phyloP scores from a whole-genome alignment of 2,329 filamentous ascomycete species.

The Pestalotiopsis sp. region DNA sequence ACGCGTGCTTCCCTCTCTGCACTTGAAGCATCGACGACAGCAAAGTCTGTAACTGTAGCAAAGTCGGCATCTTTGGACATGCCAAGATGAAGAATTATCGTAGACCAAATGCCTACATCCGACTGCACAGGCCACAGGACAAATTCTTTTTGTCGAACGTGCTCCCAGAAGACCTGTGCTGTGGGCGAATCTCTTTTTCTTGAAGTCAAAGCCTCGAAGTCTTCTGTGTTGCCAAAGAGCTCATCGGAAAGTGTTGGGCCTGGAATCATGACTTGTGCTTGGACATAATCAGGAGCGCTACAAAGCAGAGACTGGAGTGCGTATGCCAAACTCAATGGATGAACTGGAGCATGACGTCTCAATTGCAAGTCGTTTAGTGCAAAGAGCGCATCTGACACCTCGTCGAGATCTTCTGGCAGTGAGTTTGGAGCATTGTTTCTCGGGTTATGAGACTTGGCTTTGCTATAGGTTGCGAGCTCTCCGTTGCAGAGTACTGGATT shows the following conservation, averaged over 20 bases:
- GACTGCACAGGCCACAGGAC: background rate
- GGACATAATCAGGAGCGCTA: background rate
- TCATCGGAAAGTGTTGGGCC: background rate
- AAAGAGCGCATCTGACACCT: background rate
- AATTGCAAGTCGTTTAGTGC: constrained; percentile 1
- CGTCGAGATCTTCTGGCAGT: background rate
- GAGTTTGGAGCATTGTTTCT: constrained; percentile 1
- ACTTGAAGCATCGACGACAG: background rate
- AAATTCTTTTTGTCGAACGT: constrained; percentile 2
- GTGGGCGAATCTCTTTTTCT: background rate
- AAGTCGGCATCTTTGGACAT: background rate
- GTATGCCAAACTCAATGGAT: background rate
- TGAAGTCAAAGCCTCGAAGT: background rate
- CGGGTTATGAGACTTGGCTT: background rate
- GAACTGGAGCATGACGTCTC: background rate
- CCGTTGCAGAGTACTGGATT: constrained; percentile 1
- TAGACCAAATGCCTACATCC: background rate
- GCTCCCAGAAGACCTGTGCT: background rate
- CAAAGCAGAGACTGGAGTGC: background rate
- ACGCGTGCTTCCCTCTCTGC: background rate
- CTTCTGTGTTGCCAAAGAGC: background rate
- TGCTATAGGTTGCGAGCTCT: constrained; percentile 3
- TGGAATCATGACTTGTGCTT: background rate
- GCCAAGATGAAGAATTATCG: background rate
- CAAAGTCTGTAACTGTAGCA: background rate